Evolutionary conservation across 164 flowering plant species (phyloP), one percentile per base, ranked within the genome.

Genomic region (Brasenia schreberi): DNA sequence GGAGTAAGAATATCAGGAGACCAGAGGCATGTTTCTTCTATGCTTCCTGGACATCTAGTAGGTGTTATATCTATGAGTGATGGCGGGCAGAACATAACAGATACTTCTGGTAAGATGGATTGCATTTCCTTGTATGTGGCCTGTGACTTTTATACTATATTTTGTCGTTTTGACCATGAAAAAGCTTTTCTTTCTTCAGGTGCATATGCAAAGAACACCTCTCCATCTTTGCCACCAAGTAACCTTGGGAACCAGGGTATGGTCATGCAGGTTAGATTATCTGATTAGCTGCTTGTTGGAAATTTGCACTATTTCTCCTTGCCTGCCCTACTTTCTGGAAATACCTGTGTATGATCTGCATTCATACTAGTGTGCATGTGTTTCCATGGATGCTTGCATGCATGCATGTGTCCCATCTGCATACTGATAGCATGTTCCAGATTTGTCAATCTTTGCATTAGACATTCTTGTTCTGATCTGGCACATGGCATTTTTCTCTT

Each of bases 31-130:
- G 70, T 81, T 45, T 74, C 90, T 44, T 68, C 95, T 71, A 70
- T 85, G 69, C 96, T 91, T 74, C 99, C 97, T 3, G 19, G 78
- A 77, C 97, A 94, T 79, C 80, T 94, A 66, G 86, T 73, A 43
- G 96, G 88, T 76, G 87, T 89, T 72, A 88, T 90, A 27, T 62
- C 72, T 70, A 74, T 71, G 27, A 74, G 79, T 71, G 93, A 89
- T 65, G 87, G 87, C 67, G 65, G 71, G 19, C 94, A 85, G 63
- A 71, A 65, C 65, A 79, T 83, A 68, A 5, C 77, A 61, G 96
- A 94, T 71, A 49, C 83, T 70, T 85, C 96, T 75, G 91, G 98
- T 94, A 79, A 70, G 65, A 64, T 39, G n/a, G 70, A 27, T 44
- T 45, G 67, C 33, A 1, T 53, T 67, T 58, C 42, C 33, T 33